Base-by-base conservation (phyloP, 805 yeast species). In the Metschnikowia sp. region DNA sequence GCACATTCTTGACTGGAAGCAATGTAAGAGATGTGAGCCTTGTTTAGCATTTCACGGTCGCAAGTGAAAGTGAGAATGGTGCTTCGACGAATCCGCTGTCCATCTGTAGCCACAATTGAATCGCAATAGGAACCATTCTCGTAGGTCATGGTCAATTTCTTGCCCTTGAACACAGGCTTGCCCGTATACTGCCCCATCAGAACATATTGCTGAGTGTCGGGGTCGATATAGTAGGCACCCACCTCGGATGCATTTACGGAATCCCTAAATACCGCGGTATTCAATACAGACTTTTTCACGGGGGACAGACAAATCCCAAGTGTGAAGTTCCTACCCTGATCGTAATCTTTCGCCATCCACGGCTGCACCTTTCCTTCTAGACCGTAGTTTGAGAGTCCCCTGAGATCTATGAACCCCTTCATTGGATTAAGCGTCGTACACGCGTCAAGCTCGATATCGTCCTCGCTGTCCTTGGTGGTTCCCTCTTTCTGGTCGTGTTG, bases 1-100 rank as follows among this genome's bases (percentile, higher is more conserved):
- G 84, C 81, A 65, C 97, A 89, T 52, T 89, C 87, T 62, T 88
- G 79, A 36, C 79, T 59, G 7, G 81, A 81, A 1, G 94, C 94
- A 31, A 89, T 76, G 61, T 76, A 88, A 13, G 86, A 76, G 0
- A 88, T 70, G 32, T 79, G 72, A 0, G 91, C 94, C 50, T 79
- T 79, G 6, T 79, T 66, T 61, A 78, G 64, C 59, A 86, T 79
- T 42, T 86, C 92, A 50, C 87, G 75, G 64, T 88, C 96, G 65
- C 97, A 89, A 11, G 83, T 77, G 54, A 89, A 86, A 19, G 87
- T 77, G 40, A 89, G 61, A 3, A 87, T 63, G 0, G 95, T 78
- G 3, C 90, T 81, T 57, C 78, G 84, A 42, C 81, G 70, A 40
- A 77, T 49, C 33, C 72, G 76, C 42, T 74, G 65, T 0, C 86